Evolutionary conservation across 2,329 filamentous ascomycete genomes (phyloP).

Genomic region (Paecilomyces formosus): DNA sequence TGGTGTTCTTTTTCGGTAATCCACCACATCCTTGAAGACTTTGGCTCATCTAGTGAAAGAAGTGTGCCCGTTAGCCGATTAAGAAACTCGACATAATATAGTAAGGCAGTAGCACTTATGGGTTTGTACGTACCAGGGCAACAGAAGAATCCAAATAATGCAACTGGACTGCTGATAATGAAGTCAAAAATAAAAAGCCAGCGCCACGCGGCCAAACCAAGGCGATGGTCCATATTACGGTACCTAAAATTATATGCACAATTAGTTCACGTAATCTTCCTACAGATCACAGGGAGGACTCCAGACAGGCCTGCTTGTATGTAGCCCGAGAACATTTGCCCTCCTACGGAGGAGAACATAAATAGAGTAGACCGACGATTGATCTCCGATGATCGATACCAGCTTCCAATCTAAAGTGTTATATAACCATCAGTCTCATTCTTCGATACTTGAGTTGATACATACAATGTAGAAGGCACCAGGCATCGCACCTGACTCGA

Average conservation of each 20-base stretch:
- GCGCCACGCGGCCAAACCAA: constrained; percentile 2
- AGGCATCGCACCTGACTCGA: constrained; percentile 4
- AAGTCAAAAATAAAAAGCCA: constrained; percentile 5
- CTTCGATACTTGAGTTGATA: neutral
- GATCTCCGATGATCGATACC: constrained; percentile 3
- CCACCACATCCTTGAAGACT: constrained; percentile 1
- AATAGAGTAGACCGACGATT: constrained; percentile 1
- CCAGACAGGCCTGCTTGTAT: constrained; percentile 1
- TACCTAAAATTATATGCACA: neutral
- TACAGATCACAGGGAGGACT: neutral
- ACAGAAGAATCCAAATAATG: constrained; percentile 1
- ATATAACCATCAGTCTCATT: neutral
- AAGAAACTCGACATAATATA: neutral
- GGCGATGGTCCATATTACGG: neutral
- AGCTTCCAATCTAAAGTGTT: constrained; percentile 1
- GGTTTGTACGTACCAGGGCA: neutral
- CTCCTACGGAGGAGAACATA: constrained; percentile 1
- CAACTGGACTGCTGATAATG: constrained; percentile 1
- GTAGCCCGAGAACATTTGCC: constrained; percentile 4
- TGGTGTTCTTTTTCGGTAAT: constrained; percentile 2
- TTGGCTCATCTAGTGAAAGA: neutral
- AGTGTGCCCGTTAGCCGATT: neutral
- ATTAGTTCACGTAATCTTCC: neutral
- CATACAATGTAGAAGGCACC: constrained; percentile 2
- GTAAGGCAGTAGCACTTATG: neutral